These are phyloP conservation scores for Hibiscus tridactylites DNA, from an alignment of 345 rosid species.

Conservation along the genomic window DNA sequence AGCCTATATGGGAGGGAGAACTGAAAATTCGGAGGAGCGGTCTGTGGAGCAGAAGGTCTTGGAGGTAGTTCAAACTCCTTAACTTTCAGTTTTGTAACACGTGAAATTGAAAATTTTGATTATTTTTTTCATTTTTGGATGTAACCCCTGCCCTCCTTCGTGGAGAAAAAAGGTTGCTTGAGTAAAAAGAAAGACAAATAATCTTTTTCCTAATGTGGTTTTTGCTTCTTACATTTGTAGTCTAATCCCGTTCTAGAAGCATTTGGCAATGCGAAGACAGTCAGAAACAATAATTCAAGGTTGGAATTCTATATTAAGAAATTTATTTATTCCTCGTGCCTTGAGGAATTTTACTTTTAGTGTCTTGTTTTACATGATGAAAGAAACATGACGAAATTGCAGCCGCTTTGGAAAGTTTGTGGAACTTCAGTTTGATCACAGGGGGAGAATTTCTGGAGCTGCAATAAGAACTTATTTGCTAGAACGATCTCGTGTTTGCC, in stretches of 20 bases:
- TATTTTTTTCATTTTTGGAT: background rate
- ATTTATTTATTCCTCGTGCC: conserved; percentile 5
- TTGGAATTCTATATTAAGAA: conserved; percentile 14
- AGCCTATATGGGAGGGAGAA: conserved; percentile 96
- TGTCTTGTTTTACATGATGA: conserved; percentile 13
- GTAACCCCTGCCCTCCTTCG: background rate
- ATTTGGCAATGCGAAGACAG: conserved; percentile 97
- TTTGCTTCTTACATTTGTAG: conserved; percentile 27
- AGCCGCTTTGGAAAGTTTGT: conserved; percentile 99
- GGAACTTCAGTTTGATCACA: conserved; percentile 82
- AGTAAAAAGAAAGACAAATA: background rate
- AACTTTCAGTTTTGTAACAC: conserved; percentile 1
- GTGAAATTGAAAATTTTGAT: conserved; percentile 7
- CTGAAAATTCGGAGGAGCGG: conserved; percentile 54
- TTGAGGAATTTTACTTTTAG: background rate
- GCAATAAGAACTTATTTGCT: conserved; percentile 92
- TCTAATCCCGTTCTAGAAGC: conserved; percentile 99
- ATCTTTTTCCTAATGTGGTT: conserved; percentile 1
- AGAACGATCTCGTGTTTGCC: conserved; percentile 98
- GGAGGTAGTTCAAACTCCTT: conserved; percentile 44
- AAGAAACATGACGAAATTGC: conserved; percentile 19
- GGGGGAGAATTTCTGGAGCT: conserved; percentile 93
- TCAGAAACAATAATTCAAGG: conserved; percentile 97
- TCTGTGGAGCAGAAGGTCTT: conserved; percentile 95
- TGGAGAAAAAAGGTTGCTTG: background rate